Base-by-base conservation (phyloP, 2,329 filamentous ascomycete genomes). In the Aureobasidium sp. region DNA sequence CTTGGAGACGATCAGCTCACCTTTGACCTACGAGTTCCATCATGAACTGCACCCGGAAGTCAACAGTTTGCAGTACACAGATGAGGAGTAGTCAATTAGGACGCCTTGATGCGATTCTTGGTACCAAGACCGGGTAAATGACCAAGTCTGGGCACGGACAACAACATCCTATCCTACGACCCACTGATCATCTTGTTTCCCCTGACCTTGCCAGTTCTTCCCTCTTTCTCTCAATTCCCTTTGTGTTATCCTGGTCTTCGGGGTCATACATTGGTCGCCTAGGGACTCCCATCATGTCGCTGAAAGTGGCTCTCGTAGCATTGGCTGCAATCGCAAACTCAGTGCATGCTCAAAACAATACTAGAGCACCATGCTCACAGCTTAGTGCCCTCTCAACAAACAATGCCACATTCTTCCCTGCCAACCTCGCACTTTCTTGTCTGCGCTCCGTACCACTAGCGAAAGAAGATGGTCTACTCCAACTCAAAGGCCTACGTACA, bases 391-490 rank as follows among this genome's bases (percentile, higher is more conserved):
- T 34, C 3, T 30, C 41, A 11, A 37, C 37, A 16, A 11, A 45
- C 29, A 25, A 45, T 30, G 27, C 53, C 21, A 44, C 30, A 11
- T 36, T 57, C 41, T 45, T 57, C n/a, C 53, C 53, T 27, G 53
- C 53, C 6, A n/a, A 57, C 30, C n/a, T 45, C 14, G 47, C 61
- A 8, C 39, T 63, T 25, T 64, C 63, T 29, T 76, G 74, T 64
- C 60, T 75, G 16, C 65, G 69, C 48, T 72, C 73, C 1, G 73
- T 76, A 25, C 74, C 74, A 5, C 64, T 76, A 3, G 72, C 74
- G 42, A 68, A 63, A n/a, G 64, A 68, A 9, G 71, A 69, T 29
- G 72, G 73, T 45, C 45, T 68, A 7, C 64, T 70, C 37, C 63
- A 74, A 32, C 68, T 76, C 42, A 67, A 71, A 7, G 71, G 75